Percentiles rank a stretch among this genome's conserved stretches.
Conservation (phyloP, 495 filamentous ascomycete genomes). For the Hypoxylon cercidicola region DNA sequence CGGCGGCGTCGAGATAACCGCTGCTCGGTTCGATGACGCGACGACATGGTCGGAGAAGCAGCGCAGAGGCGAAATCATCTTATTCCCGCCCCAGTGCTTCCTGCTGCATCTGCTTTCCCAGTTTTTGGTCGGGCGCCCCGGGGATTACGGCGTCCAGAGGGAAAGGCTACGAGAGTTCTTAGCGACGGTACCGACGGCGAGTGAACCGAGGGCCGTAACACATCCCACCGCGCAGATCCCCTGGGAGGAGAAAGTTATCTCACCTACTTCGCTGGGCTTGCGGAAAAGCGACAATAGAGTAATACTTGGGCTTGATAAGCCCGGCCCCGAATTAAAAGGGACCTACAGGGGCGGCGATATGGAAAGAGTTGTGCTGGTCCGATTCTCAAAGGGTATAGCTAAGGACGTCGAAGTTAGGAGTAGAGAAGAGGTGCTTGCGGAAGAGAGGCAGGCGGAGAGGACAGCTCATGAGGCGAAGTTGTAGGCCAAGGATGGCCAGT, state of each 20-base stretch:
- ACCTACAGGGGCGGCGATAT: conserved; percentile 71
- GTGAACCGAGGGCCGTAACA: conserved; percentile 20
- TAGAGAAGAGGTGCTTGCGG: conserved; percentile 61
- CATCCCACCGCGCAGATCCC: conserved; percentile 59
- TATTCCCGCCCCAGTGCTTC: conserved; percentile 92
- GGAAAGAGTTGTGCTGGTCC: conserved; percentile 78
- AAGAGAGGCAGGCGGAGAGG: conserved; percentile 44
- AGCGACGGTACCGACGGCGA: conserved; percentile 46
- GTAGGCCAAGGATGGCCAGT: conserved; percentile 33
- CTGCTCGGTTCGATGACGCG: conserved; percentile 78
- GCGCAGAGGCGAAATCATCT: conserved; percentile 71
- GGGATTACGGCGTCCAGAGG: conserved; percentile 65
- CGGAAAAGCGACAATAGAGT: conserved; percentile 64
- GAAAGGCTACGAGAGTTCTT: conserved; percentile 68
- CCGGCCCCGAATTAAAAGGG: conserved; percentile 75
- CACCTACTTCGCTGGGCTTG: conserved; percentile 68
- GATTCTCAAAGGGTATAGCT: conserved; percentile 67
- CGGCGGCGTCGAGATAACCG: conserved; percentile 85
- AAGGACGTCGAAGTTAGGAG: conserved; percentile 64
- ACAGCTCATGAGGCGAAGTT: conserved; percentile 29
- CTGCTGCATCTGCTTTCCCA: conserved; percentile 73
- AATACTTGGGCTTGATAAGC: conserved; percentile 74
- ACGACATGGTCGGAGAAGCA: conserved; percentile 74
- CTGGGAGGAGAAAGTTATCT: conserved; percentile 84
- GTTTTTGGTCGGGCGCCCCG: conserved; percentile 64